Conservation (phyloP, 768 basidiomycete species). For the Auriscalpium orientale region DNA sequence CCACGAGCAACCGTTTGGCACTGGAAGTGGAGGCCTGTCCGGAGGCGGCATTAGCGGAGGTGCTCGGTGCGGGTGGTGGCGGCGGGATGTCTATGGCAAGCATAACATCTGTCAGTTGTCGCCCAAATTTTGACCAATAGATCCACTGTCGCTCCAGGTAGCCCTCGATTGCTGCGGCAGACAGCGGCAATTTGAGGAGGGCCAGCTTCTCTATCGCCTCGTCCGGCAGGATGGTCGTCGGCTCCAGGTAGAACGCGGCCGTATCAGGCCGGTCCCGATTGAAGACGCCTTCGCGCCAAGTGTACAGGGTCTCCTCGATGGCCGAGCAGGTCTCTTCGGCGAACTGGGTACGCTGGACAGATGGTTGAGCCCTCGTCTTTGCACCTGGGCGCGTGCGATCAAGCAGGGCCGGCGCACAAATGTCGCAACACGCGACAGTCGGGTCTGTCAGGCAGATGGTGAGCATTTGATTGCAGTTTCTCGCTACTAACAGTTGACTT, state of each 20-base stretch:
- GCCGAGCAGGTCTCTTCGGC: not conserved
- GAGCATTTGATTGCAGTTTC: not conserved
- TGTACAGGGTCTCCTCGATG: not conserved
- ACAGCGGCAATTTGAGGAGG: not conserved
- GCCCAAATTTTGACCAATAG: not conserved
- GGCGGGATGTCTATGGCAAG: not conserved
- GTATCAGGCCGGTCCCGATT: not conserved
- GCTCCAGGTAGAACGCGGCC: not conserved
- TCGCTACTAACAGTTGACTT: not conserved
- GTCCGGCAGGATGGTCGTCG: not conserved
- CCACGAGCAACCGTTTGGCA: no score
- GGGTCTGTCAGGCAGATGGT: not conserved
- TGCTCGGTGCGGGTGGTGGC: not conserved
- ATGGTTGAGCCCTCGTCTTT: not conserved
- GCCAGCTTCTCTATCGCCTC: not conserved
- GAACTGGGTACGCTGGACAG: not conserved
- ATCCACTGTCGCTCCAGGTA: not conserved
- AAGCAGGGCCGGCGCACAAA: slow-evolving; percentile 18
- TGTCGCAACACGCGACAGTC: slow-evolving; percentile 22
- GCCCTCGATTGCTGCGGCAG: not conserved
- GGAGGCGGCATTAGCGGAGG: not conserved
- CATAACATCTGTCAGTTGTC: not conserved
- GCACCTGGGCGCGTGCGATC: slow-evolving; percentile 10
- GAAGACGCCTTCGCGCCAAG: not conserved
- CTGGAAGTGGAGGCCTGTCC: no score